Evolutionary conservation across 2,329 filamentous ascomycete species (phyloP).

Genomic region (Clonostachys sp.): DNA sequence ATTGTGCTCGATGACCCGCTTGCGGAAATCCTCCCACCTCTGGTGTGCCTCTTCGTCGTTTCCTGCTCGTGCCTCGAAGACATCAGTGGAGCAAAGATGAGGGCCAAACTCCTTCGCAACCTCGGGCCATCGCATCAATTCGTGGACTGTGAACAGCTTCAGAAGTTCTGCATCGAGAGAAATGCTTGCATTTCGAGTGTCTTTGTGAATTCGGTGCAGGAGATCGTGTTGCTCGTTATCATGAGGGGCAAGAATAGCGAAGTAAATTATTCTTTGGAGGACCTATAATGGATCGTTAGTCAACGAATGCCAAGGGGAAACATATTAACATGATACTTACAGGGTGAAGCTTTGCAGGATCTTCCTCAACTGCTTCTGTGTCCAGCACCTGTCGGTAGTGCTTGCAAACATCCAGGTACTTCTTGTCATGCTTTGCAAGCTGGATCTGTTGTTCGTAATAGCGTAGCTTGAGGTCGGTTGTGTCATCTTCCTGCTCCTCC

Average conservation of each 20-base stretch:
- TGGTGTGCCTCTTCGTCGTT: slow-evolving; percentile 77
- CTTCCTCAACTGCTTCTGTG: slow-evolving; percentile 90
- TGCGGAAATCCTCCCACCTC: slow-evolving; percentile 91
- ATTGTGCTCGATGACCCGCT: slow-evolving; percentile 98
- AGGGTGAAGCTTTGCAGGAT: slow-evolving; percentile 77
- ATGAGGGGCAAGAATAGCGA: slow-evolving; percentile 91
- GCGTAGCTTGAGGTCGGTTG: slow-evolving; percentile 90
- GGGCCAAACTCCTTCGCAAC: slow-evolving; percentile 85
- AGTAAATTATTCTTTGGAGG: slow-evolving; percentile 94
- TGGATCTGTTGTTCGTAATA: slow-evolving; percentile 98
- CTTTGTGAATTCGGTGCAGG: slow-evolving; percentile 85
- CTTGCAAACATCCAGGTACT: slow-evolving; percentile 97
- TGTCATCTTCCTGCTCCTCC: slow-evolving; percentile 77
- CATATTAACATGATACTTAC: slow-evolving; percentile 46
- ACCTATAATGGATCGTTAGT: slow-evolving; percentile 44
- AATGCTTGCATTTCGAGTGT: slow-evolving; percentile 75
- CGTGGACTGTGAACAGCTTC: slow-evolving; percentile 90
- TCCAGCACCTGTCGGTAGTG: slow-evolving; percentile 96
- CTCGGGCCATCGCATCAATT: slow-evolving; percentile 98
- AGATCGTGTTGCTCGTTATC: slow-evolving; percentile 99
- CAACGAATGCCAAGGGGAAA: slow-evolving; percentile 6
- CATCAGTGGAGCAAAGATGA: slow-evolving; percentile 82
- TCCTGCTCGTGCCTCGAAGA: slow-evolving; percentile 68
- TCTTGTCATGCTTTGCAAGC: slow-evolving; percentile 92
- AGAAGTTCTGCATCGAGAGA: slow-evolving; percentile 79